phyloP scores from a whole-genome alignment of 2,329 filamentous ascomycete species.

The Plenodomus lindquistii region DNA sequence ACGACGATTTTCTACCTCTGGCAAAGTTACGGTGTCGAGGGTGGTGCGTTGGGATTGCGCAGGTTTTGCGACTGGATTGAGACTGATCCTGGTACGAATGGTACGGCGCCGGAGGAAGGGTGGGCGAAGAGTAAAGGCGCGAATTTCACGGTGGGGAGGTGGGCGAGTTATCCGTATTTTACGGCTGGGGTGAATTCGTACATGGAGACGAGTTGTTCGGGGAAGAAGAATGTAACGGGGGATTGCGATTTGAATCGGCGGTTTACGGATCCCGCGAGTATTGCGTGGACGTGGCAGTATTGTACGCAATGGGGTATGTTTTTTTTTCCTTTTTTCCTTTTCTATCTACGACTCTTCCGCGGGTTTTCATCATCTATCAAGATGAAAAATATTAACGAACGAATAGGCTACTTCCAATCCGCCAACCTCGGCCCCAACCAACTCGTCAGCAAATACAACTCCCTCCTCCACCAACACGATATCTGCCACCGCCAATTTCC shows the following conservation, averaged over 20 bases:
- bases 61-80: slow-evolving; percentile 54
- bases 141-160: slow-evolving; percentile 48
- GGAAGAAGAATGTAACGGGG: slow-evolving; percentile 23
- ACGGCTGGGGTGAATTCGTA: slow-evolving; percentile 44
- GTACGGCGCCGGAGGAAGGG: slow-evolving; percentile 45
- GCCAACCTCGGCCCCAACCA: slow-evolving; percentile 54
- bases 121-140: slow-evolving; percentile 48
- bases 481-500: slow-evolving; percentile 56
- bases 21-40: slow-evolving; percentile 51
- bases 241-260: slow-evolving; percentile 46
- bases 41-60: slow-evolving; percentile 38
- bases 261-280: slow-evolving; percentile 42
- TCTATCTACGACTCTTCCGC: background rate
- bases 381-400: slow-evolving; percentile 2
- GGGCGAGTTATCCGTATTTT: slow-evolving; percentile 48
- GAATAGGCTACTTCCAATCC: slow-evolving; percentile 51
- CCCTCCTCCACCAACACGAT: slow-evolving; percentile 49
- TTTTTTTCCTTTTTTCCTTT: background rate
- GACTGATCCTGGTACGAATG: slow-evolving; percentile 45
- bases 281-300: slow-evolving; percentile 57
- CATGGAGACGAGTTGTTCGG: slow-evolving; percentile 48
- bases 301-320: slow-evolving; percentile 55
- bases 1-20: slow-evolving; percentile 47
- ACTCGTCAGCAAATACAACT: slow-evolving; percentile 54
- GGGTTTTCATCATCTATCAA: no score